Evolutionary conservation across 768 basidiomycete genomes (phyloP), one percentile per base, ranked within the genome.

Genomic region (Psilocybe tampanensis): DNA sequence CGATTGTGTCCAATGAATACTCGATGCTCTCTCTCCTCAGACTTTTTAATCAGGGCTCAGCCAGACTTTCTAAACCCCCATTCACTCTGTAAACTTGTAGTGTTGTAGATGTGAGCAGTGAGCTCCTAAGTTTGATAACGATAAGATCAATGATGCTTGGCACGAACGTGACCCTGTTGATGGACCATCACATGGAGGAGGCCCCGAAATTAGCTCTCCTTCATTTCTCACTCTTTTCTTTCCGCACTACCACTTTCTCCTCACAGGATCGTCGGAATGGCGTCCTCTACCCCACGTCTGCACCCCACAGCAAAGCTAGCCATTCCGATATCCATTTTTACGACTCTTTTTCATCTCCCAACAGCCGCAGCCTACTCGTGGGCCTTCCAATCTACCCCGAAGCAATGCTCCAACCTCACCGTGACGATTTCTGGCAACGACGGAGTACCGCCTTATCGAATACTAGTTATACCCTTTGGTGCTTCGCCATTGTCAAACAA

Each of bases 391-490:
- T 56, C 63, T 26, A 58, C 79, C 21, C 88, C 91, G 0, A 68
- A 78, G 54, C 90, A 92, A 73, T 94, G 91, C 70, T 68, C 75
- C 41, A 82, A 85, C 61, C 77, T 92, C 41, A 80, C 83, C 41
- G 70, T 92, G 21, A 56, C 73, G n/a, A 74, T 90, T 49, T 70
- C 76, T 12, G 89, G 89, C 36, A 60, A 62, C 19, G 79, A 77
- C 29, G 89, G 88, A 53, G 64, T 70, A 44, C 85, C 90, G 0
- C 91, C 91, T 0, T 94, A 89, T 71, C 77, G 75, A 34, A 73
- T 87, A 50, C 75, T 92, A 19, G 72, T 92, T 50, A 73, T 92
- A 34, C 91, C 91, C 1, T 81, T 77, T 64, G 90, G 90, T 3
- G 74, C 86, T 3, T 76, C 81, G 0, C 82, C 90, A 4, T 76